Evolutionary conservation across 768 basidiomycete species (phyloP), one percentile per base, ranked within the genome.

Genomic region (Asterophora parasitica): DNA sequence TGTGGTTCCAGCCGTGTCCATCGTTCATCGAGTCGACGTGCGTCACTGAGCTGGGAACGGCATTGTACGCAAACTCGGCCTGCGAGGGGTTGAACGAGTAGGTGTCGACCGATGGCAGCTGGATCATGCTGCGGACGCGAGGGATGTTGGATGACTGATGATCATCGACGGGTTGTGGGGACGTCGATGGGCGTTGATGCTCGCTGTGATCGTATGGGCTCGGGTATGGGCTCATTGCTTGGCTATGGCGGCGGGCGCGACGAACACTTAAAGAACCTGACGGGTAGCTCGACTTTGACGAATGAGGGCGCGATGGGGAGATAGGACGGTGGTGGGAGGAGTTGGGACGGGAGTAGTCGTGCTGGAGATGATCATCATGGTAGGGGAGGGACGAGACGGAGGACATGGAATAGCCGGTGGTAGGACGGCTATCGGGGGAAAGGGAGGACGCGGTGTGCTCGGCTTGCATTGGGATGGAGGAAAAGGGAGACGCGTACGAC

Each of bases 201-300:
- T 76, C 78, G 37, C 76, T 70, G 46, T 83, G 78, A 50, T 82
- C 83, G 65, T 91, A 92, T 37, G 88, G 87, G 52, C 81, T 84
- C 13, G 89, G 89, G 65, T 92, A 92, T 10, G 89, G 89, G 58
- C 82, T 86, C 75, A 92, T 83, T 0, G 88, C 89, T 63, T 92
- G 89, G 62, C 85, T 88, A 65, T 91, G 89, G 48, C 89, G 78
- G 36, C 89, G 77, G 37, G 77, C 76, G 26, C 89, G 77, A 20
- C 87, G 79, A 30, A 91, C 77, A 62, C 84, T 82, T 44, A 88
- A 65, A 12, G 83, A 79, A 17, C 68, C 71, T 5, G 73, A 63
- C 33, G 68, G 69, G 50, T 74, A 76, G 55, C 72, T 77, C 26
- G 77, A 77, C 56, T 83, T 83, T 37, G 85, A 84, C 1, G 59